A percentile compares a stretch with the other conserved stretches of the same genome.
These are phyloP conservation scores for Phytophthora syringae DNA, from an alignment of 352 stramenopile species.

Conservation along the genomic window DNA sequence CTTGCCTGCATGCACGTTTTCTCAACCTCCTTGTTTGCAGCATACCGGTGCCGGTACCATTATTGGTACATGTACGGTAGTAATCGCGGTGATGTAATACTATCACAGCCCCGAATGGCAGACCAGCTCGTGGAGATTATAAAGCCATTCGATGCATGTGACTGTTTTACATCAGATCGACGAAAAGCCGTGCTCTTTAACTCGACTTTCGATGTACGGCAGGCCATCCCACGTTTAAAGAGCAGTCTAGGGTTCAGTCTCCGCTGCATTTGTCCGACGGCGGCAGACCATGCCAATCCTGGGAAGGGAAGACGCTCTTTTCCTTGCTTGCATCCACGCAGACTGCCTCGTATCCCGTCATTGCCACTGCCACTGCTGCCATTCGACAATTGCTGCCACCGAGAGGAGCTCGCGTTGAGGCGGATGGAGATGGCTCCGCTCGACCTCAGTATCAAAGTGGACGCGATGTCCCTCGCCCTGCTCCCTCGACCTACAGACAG, in stretches of 20 bases:
- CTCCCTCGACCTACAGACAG: neutral
- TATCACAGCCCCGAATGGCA: neutral
- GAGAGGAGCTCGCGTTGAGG: neutral
- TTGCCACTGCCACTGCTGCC: neutral
- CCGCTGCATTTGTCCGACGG: constrained; percentile 24
- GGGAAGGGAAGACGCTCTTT: constrained; percentile 23
- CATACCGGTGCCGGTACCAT: too few relatives aligned
- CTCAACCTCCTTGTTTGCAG: too few relatives aligned
- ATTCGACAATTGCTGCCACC: constrained; percentile 20
- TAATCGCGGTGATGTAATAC: too few relatives aligned
- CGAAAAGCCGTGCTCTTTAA: neutral
- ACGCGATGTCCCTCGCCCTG: constrained; percentile 21
- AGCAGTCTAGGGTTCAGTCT: constrained; percentile 8
- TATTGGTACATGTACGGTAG: too few relatives aligned
- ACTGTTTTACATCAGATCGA: neutral
- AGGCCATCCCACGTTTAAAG: neutral
- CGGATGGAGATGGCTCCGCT: constrained; percentile 28
- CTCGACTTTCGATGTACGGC: neutral
- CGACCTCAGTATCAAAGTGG: constrained; percentile 28
- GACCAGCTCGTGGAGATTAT: too few relatives aligned
- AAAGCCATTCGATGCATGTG: too few relatives aligned
- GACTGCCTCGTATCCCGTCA: constrained; percentile 7
- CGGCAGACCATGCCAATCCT: constrained; percentile 14
- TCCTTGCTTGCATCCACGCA: constrained; percentile 20
- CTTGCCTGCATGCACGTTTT: neutral